Conservation (phyloP, 495 filamentous ascomycete genomes). For the Penicillium antarcticum region DNA sequence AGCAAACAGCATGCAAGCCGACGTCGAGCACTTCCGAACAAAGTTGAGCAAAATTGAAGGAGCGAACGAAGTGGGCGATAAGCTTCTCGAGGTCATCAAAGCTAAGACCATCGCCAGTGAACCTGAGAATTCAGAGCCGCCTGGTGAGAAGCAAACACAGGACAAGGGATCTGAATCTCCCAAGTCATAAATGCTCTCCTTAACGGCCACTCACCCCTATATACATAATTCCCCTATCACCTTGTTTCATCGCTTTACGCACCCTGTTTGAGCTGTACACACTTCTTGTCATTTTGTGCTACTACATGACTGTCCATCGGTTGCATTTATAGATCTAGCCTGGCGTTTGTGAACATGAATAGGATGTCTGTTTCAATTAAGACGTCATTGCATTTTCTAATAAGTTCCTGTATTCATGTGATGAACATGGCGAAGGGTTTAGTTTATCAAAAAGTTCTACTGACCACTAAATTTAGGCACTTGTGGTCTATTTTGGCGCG, state of each 20-base stretch:
- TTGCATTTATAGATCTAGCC: conserved; percentile 25
- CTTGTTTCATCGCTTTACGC: neutral
- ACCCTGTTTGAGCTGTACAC: conserved; percentile 15
- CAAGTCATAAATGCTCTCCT: conserved; percentile 6
- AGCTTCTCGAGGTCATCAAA: conserved; percentile 64
- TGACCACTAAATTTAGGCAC: too few species aligned
- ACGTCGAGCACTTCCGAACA: conserved; percentile 72
- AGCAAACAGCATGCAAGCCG: conserved; percentile 67
- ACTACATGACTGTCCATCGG: conserved; percentile 17
- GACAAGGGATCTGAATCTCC: conserved; percentile 13
- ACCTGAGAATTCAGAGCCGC: conserved; percentile 8
- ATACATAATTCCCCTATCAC: conserved; percentile 17
- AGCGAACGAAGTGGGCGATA: conserved; percentile 65
- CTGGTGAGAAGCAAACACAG: conserved; percentile 10
- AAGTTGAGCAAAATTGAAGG: conserved; percentile 79
- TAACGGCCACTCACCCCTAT: neutral
- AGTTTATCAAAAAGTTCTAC: too few species aligned
- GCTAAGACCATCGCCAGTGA: conserved; percentile 45
- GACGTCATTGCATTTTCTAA: neutral
- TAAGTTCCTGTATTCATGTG: neutral
- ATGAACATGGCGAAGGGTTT: too few species aligned
- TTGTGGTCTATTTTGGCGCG: too few species aligned
- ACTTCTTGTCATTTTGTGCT: conserved; percentile 9
- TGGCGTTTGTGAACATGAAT: conserved; percentile 18
- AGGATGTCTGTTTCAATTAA: neutral